A percentile compares a stretch with the other conserved stretches of the same genome.
These are phyloP conservation scores for Penicillium sp. DNA, from an alignment of 2,329 filamentous ascomycete genomes.

Conservation along the genomic window DNA sequence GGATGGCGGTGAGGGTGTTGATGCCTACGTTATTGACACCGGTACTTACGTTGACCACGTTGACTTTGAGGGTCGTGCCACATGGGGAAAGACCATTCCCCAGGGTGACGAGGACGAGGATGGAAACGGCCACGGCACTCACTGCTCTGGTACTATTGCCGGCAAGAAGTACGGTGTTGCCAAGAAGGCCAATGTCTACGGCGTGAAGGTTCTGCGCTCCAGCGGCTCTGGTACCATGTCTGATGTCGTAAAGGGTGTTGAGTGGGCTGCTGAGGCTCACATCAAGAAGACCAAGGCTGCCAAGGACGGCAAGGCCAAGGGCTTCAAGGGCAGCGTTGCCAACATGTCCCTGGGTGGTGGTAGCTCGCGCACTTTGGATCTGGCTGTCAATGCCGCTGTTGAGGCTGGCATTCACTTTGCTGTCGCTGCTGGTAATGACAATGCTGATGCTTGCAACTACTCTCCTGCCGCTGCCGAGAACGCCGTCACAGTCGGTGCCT, in stretches of 20 bases:
- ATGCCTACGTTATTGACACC: slow-evolving; percentile 98
- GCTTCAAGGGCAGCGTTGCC: slow-evolving; percentile 97
- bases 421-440: slow-evolving; percentile 97
- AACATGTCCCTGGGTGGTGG: slow-evolving; percentile 99
- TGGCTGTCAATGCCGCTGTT: slow-evolving; percentile 91
- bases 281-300: slow-evolving; percentile 70
- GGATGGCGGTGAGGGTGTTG: slow-evolving; percentile 93
- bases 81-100: slow-evolving; percentile 97
- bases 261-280: slow-evolving; percentile 85
- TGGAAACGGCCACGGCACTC: slow-evolving; percentile 97
- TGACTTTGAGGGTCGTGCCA: slow-evolving; percentile 93
- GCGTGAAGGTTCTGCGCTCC: slow-evolving; percentile 96
- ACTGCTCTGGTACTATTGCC: slow-evolving; percentile 97
- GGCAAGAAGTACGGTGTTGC: slow-evolving; percentile 99
- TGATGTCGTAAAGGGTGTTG: slow-evolving; percentile 96
- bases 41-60: slow-evolving; percentile 92
- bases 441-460: slow-evolving; percentile 98
- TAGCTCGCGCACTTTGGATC: slow-evolving; percentile 89
- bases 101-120: slow-evolving; percentile 79
- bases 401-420: slow-evolving; percentile 93
- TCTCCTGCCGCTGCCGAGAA: slow-evolving; percentile 90
- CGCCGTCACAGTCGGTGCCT: slow-evolving; percentile 94
- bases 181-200: slow-evolving; percentile 96
- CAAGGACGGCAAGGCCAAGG: slow-evolving; percentile 87
- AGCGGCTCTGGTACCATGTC: slow-evolving; percentile 99